Conservation (phyloP, 495 filamentous ascomycete species). For the Choiromyces venosus region DNA sequence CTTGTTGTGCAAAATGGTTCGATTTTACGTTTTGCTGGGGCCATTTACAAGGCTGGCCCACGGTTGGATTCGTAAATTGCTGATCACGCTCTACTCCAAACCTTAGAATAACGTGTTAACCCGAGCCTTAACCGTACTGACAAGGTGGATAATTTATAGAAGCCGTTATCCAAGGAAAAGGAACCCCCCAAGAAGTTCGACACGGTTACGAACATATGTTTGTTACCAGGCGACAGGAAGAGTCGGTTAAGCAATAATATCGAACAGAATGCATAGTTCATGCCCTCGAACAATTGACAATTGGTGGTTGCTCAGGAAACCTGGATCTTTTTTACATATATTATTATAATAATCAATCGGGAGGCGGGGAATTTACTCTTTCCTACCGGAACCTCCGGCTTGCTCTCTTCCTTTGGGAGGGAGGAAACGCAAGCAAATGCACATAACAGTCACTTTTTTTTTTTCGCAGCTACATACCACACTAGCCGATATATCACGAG, state of each 20-base stretch:
- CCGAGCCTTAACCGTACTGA: background rate
- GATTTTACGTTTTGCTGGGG: background rate
- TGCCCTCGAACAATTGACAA: background rate
- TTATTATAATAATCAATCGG: background rate
- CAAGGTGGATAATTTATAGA: background rate
- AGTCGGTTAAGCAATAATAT: slow-evolving; percentile 26
- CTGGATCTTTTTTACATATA: slow-evolving; percentile 3
- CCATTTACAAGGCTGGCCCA: background rate
- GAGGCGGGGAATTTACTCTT: slow-evolving; percentile 5
- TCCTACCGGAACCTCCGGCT: slow-evolving; percentile 20
- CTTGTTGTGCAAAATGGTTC: background rate
- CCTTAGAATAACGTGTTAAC: background rate
- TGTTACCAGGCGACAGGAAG: slow-evolving; percentile 20
- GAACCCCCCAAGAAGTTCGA: slow-evolving; percentile 7
- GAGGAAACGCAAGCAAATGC: background rate
- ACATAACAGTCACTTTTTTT: slow-evolving; percentile 1
- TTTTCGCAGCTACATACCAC: background rate
- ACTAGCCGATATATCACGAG: slow-evolving; percentile 7
- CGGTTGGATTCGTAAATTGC: background rate
- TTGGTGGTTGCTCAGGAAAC: background rate
- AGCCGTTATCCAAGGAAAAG: slow-evolving; percentile 15
- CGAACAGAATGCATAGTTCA: slow-evolving; percentile 7
- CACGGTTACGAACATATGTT: slow-evolving; percentile 12
- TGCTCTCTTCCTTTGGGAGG: background rate
- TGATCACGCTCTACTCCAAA: background rate